phyloP scores from a whole-genome alignment of 2,329 filamentous ascomycete species.

The Penicillium sp. region DNA sequence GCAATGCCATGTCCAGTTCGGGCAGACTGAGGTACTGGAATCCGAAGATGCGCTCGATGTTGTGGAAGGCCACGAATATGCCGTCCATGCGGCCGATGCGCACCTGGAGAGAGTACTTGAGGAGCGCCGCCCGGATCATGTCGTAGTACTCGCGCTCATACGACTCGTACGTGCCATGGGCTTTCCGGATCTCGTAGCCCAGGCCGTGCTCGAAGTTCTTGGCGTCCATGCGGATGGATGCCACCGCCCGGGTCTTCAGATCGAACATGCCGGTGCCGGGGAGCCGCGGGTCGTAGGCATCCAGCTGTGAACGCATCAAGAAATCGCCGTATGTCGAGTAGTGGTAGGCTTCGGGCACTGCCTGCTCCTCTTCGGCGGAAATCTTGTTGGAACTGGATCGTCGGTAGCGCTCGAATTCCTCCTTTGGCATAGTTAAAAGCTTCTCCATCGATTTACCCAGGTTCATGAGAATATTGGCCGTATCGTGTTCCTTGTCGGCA shows the following conservation, averaged over 20 bases:
- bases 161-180: constrained; percentile 73
- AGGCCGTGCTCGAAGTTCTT: constrained; percentile 62
- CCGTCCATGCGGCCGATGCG: constrained; percentile 98
- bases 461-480: constrained; percentile 76
- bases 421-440: constrained; percentile 70
- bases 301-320: constrained; percentile 87
- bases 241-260: constrained; percentile 84
- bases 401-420: constrained; percentile 78
- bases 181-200: constrained; percentile 79
- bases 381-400: constrained; percentile 62
- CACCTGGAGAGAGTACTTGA: constrained; percentile 94
- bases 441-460: constrained; percentile 96
- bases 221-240: constrained; percentile 83
- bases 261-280: constrained; percentile 93
- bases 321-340: constrained; percentile 81
- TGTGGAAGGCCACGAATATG: constrained; percentile 94
- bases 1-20: constrained; percentile 86
- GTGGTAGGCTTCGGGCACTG: constrained; percentile 69
- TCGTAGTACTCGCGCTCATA: constrained; percentile 94
- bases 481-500: constrained; percentile 84
- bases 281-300: constrained; percentile 75
- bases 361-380: constrained; percentile 57
- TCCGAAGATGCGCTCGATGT: constrained; percentile 87
- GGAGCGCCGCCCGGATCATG: constrained; percentile 86
- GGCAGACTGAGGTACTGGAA: constrained; percentile 84